These are phyloP conservation scores for Heliamphora pulchella DNA, from an alignment of 179 eudicot genomes.

Conservation along the genomic window DNA sequence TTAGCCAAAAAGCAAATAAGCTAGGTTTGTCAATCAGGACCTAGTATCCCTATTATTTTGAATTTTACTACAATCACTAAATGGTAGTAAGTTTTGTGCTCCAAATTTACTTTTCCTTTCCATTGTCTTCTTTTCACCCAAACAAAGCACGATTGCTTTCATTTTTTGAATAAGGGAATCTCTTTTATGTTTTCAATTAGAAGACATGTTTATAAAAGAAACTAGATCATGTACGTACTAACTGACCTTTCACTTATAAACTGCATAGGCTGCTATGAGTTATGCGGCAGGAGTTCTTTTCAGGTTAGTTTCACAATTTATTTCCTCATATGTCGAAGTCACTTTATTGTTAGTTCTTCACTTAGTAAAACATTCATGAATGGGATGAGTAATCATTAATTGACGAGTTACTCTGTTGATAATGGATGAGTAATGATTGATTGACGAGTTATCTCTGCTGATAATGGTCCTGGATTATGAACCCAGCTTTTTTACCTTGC, in stretches of 20 bases:
- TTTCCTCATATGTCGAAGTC: not conserved
- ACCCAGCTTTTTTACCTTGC: slow-evolving; percentile 3
- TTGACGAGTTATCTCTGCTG: not conserved
- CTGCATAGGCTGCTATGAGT: slow-evolving; percentile 79
- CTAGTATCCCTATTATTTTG: not conserved
- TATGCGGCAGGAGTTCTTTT: slow-evolving; percentile 82
- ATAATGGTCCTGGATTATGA: not conserved
- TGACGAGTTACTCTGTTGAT: not conserved
- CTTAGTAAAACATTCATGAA: slow-evolving; percentile 1
- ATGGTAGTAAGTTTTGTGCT: not conserved
- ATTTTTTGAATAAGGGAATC: not conserved
- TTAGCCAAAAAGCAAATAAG: no score
- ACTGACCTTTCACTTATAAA: slow-evolving; percentile 14
- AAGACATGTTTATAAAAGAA: not conserved
- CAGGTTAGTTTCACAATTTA: slow-evolving; percentile 44
- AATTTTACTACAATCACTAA: not conserved
- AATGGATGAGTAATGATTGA: not conserved
- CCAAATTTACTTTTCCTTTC: not conserved
- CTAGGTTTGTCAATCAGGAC: no score
- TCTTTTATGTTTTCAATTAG: not conserved
- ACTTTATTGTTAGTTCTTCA: not conserved
- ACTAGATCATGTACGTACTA: slow-evolving; percentile 7
- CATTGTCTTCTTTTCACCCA: not conserved
- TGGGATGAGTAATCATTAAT: not conserved
- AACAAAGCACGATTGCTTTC: not conserved